Evolutionary conservation across 192 early-diverging fungal species (phyloP).

Genomic region (Coemansia sp.): DNA sequence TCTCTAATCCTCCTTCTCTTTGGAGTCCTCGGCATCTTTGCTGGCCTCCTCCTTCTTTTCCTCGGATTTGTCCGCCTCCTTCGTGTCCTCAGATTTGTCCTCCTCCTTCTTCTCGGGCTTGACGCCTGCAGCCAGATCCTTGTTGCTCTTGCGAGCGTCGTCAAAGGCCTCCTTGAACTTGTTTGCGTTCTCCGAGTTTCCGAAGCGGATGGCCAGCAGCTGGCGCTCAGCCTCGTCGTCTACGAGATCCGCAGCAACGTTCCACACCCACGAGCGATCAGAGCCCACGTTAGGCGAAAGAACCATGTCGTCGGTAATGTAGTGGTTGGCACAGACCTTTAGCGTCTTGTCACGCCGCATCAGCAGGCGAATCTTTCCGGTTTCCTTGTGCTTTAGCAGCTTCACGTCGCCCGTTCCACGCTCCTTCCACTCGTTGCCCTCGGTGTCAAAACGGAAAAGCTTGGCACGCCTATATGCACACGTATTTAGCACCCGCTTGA

Average conservation of each 20-base stretch:
- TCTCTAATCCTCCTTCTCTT: conserved; percentile 17
- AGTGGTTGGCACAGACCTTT: conserved; percentile 99
- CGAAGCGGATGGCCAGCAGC: conserved; percentile 93
- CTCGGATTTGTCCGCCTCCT: conserved; percentile 33
- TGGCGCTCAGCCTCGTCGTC: conserved; percentile 83
- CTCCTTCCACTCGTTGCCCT: conserved; percentile 96
- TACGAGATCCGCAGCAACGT: conserved; percentile 81
- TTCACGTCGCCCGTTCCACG: conserved; percentile 98
- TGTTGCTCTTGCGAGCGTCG: conserved; percentile 57
- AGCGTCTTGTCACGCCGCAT: conserved; percentile 98
- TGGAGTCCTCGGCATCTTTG: conserved; percentile 3
- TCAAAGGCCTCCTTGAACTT: conserved; percentile 90
- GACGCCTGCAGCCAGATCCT: conserved; percentile 28
- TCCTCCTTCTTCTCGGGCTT: conserved; percentile 28
- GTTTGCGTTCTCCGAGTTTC: conserved; percentile 92
- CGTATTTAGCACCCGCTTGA: too few species aligned
- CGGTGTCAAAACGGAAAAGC: conserved; percentile 96
- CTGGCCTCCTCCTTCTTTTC: conserved; percentile 7
- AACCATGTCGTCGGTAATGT: conserved; percentile 81
- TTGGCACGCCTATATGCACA: conserved; percentile 68
- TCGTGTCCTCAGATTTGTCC: conserved; percentile 29
- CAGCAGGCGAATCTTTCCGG: conserved; percentile 88
- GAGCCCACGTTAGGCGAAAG: conserved; percentile 94
- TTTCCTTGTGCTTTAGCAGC: conserved; percentile 89
- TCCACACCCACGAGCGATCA: conserved; percentile 99